A percentile compares a stretch with the other conserved stretches of the same genome.
These are phyloP conservation scores for Neospermospora avenae DNA, from an alignment of 2,329 filamentous ascomycete species.

Conservation along the genomic window DNA sequence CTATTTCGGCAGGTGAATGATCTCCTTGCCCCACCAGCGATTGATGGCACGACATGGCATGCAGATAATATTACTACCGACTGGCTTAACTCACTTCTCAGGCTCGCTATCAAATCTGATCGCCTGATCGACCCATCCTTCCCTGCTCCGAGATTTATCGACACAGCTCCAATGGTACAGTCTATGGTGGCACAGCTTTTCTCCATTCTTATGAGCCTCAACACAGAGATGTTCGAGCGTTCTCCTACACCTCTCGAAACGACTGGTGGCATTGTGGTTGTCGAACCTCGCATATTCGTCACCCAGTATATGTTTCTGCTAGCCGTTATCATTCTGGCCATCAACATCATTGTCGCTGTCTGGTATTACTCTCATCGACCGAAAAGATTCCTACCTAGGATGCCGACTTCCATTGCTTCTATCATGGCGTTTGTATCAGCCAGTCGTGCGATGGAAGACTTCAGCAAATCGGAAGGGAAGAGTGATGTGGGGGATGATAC, in stretches of 20 bases:
- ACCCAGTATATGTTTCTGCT: constrained; percentile 45
- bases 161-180: constrained; percentile 28
- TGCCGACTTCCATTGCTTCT: constrained; percentile 50
- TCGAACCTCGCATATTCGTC: constrained; percentile 47
- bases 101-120: constrained; percentile 30
- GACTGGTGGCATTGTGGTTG: constrained; percentile 7
- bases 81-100: constrained; percentile 48
- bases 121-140: constrained; percentile 37
- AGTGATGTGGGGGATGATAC: too few species aligned
- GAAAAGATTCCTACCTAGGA: constrained; percentile 43
- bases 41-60: constrained; percentile 40
- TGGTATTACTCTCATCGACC: constrained; percentile 43
- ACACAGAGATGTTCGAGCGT: too few species aligned
- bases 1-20: too few species aligned
- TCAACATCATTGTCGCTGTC: constrained; percentile 44
- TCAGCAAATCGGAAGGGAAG: too few species aligned
- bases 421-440: constrained; percentile 47
- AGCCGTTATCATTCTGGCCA: constrained; percentile 40
- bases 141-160: constrained; percentile 31
- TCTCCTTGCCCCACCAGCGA: constrained; percentile 2
- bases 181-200: constrained; percentile 40
- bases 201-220: too few species aligned
- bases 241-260: too few species aligned
- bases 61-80: constrained; percentile 44
- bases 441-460: constrained; percentile 42